Conservation (phyloP, 2,329 filamentous ascomycete genomes). For the Chalaropsis thielavioides region DNA sequence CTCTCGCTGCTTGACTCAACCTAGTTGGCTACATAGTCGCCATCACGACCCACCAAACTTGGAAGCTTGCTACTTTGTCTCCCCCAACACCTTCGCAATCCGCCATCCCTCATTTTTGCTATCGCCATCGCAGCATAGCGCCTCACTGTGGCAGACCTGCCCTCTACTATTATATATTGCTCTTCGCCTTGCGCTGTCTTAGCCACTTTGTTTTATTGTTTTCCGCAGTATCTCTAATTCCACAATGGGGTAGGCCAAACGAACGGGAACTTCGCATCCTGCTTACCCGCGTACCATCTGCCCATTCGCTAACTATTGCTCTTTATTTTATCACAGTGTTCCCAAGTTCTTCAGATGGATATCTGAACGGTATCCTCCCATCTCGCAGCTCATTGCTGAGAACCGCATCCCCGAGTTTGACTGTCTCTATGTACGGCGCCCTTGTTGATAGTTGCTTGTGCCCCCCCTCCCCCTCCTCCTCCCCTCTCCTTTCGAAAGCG, state of each 20-base stretch:
- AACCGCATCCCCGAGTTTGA: conserved; percentile 99
- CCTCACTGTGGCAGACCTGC: conserved; percentile 18
- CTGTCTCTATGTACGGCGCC: conserved; percentile 60
- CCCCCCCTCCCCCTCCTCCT: conserved; percentile 8
- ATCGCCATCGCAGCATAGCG: conserved; percentile 9
- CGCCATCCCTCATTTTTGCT: neutral
- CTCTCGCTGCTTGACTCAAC: neutral
- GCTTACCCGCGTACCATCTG: neutral
- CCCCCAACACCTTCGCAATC: neutral
- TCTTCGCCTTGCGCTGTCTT: conserved; percentile 4
- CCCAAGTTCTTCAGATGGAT: conserved; percentile 98
- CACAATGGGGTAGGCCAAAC: conserved; percentile 3
- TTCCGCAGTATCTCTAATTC: neutral
- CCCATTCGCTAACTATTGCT: neutral
- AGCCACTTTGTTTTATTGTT: conserved; percentile 4
- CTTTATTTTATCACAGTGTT: conserved; percentile 31
- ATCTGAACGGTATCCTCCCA: conserved; percentile 95
- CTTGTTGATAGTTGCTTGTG: conserved; percentile 16
- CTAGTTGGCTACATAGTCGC: neutral
- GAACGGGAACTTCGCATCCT: neutral
- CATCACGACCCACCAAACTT: neutral
- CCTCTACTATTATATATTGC: neutral
- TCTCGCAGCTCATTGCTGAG: conserved; percentile 95
- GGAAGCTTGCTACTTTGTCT: conserved; percentile 2
- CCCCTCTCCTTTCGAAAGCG: neutral